Base-by-base conservation (phyloP, 306 rosid genomes). In the Senna tora region DNA sequence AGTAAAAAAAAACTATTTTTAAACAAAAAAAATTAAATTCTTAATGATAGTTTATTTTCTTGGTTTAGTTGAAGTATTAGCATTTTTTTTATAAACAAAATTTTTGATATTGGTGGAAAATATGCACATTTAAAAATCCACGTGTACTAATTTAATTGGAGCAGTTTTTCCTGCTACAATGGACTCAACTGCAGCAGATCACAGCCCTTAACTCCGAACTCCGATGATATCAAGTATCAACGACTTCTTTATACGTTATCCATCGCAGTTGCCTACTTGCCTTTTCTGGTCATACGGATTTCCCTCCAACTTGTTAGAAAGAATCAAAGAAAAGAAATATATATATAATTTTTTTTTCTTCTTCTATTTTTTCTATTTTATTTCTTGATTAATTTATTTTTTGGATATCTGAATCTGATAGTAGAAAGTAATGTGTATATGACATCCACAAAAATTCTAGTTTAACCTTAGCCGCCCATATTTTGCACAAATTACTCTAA, bases 381-480 rank as follows among this genome's bases (percentile, higher is more conserved):
- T 0, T 41, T 41, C 9, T 41, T 41, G 46, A n/a, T n/a, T n/a
- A n/a, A n/a, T n/a, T 41, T 41, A 7, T 10, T 41, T 10, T 36
- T 36, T 36, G 8, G 39, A 36, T 33, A 6, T 3, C 38, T 33
- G 6, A 47, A 20, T 38, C 19, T 74, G 61, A 62, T 52, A 34
- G 60, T 57, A 62, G 60, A 77, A 55, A 36, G 39, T 36, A 36
- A 39, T 78, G 75, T 38, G 34, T 66, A 1, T 83, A 0, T 82
- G 69, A 79, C 63, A 81, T 75, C 94, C 88, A 86, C 89, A 78
- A 63, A 80, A 70, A 36, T 64, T 36, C 63, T 72, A 39, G 16
- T 63, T 72, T 25, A 76, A 77, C 73, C 71, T 51, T 65, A 51
- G 59, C 86, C 84, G 79, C 73, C 84, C 87, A 80, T 84, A 9